Evolutionary conservation across 768 basidiomycete genomes (phyloP), one percentile per base, ranked within the genome.

Genomic region (Lepiota brunneoincarnata): DNA sequence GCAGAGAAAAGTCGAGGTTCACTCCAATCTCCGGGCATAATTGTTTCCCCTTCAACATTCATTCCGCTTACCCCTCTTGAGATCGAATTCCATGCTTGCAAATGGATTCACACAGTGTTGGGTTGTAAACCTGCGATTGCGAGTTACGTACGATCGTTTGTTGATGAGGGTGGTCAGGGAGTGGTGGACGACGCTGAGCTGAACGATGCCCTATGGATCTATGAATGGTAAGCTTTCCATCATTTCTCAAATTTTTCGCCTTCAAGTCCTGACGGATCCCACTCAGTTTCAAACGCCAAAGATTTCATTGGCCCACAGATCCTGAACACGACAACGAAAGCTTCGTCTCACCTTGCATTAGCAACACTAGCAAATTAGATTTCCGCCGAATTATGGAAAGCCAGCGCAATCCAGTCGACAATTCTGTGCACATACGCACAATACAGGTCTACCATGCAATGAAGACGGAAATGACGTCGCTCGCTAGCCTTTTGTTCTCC

Each of bases 11-110:
- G 36, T 24, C 41, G 46, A 23, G 51, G 61, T 10, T 61, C 71
- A 0, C 62, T 75, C 41, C 86, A 87, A 63, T 83, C 83, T 1
- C 77, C 84, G 5, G 88, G 89, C 1, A 67, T 90, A 6, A 62
- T 89, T 20, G 67, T 88, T 31, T 80, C 72, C 75, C 83, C 80
- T 6, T 69, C 75, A 21, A 81, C 78, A 5, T 86, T 85, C 64
- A 71, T 89, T 42, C 78, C 84, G 1, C 69, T 86, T 59, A 51
- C 74, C 0, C 75, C 86, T 20, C 62, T 66, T 2, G 87, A 87
- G 63, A 71, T 90, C 31, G 88, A 90, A 70, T 83, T 87, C 82
- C 84, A 89, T 61, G 76, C 82, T n/a, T 84, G 82, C 69, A 86
- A 83, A 68, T 76, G 84, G 62, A 68, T 89, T 45, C 84, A 90